phyloP scores from a whole-genome alignment of 805 yeast genomes.

The Maudiozyma saulgeensis region DNA sequence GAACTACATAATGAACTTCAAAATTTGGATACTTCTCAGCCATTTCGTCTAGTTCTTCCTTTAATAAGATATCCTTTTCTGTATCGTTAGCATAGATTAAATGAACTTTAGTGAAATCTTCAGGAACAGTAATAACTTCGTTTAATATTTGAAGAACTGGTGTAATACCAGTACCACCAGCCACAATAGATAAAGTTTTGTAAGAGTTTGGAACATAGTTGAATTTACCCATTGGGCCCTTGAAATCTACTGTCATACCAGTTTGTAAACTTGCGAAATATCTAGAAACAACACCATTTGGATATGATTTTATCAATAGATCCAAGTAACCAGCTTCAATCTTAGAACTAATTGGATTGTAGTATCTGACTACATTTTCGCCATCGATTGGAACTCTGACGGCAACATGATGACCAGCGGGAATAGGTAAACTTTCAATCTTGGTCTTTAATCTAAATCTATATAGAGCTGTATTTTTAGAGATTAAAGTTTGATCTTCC shows the following conservation, averaged over 20 bases:
- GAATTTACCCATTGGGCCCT: constrained; percentile 75
- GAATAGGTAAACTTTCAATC: constrained; percentile 52
- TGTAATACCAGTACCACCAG: constrained; percentile 86
- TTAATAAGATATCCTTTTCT: constrained; percentile 64
- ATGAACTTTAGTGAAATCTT: constrained; percentile 50
- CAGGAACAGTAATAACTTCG: constrained; percentile 58
- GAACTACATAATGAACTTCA: constrained; percentile 48
- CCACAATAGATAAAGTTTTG: constrained; percentile 56
- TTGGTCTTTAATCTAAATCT: constrained; percentile 57
- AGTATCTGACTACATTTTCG: constrained; percentile 42
- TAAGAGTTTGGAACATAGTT: constrained; percentile 50
- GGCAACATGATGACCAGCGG: constrained; percentile 70
- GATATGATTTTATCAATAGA: constrained; percentile 65
- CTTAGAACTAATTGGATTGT: constrained; percentile 67
- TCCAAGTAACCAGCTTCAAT: constrained; percentile 68
- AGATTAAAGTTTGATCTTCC: constrained; percentile 62
- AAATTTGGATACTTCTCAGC: constrained; percentile 54
- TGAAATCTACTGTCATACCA: constrained; percentile 60
- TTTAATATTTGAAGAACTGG: constrained; percentile 79
- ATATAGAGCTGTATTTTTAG: constrained; percentile 62
- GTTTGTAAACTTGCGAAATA: constrained; percentile 53
- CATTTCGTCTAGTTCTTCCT: constrained; percentile 63
- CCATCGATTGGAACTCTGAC: constrained; percentile 36
- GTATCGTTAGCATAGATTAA: constrained; percentile 67
- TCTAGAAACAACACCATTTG: constrained; percentile 60